Percentiles rank a stretch among this genome's conserved stretches.
Conservation (phyloP, 768 basidiomycete species). For the Pulveroboletus sp. region DNA sequence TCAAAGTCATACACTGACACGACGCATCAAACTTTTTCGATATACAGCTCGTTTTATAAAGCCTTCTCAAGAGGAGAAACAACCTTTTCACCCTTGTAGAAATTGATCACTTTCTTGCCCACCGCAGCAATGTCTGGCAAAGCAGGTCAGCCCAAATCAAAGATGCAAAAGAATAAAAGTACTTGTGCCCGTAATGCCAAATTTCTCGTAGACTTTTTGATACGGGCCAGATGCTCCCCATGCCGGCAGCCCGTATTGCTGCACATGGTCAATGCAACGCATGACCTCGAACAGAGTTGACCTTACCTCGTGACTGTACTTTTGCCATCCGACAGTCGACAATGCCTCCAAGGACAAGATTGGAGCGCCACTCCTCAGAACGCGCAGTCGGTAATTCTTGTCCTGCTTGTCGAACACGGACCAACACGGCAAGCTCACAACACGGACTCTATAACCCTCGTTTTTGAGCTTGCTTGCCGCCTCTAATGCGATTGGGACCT, state of each 20-base stretch:
- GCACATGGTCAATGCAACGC: constrained; percentile 2
- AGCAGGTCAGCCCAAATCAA: constrained; percentile 7
- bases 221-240: constrained; percentile 94
- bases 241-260: constrained; percentile 68
- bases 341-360: constrained; percentile 88
- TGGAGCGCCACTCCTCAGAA: constrained; percentile 86
- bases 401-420: constrained; percentile 82
- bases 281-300: not conserved
- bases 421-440: constrained; percentile 91
- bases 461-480: constrained; percentile 77
- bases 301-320: constrained; percentile 80
- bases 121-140: constrained; percentile 68
- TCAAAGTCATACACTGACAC: constrained; percentile 7
- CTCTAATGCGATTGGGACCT: constrained; percentile 85
- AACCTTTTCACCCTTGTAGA: constrained; percentile 76
- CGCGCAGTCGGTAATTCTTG: constrained; percentile 75
- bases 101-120: constrained; percentile 82
- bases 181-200: constrained; percentile 79
- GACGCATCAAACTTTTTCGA: constrained; percentile 10
- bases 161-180: constrained; percentile 27
- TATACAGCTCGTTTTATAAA: constrained; percentile 34
- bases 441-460: constrained; percentile 75
- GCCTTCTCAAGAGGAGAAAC: constrained; percentile 79
- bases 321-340: constrained; percentile 80
- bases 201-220: constrained; percentile 87